Evolutionary conservation across 169 alveolate genomes (phyloP).

Genomic region (Toxoplasma gondii): DNA sequence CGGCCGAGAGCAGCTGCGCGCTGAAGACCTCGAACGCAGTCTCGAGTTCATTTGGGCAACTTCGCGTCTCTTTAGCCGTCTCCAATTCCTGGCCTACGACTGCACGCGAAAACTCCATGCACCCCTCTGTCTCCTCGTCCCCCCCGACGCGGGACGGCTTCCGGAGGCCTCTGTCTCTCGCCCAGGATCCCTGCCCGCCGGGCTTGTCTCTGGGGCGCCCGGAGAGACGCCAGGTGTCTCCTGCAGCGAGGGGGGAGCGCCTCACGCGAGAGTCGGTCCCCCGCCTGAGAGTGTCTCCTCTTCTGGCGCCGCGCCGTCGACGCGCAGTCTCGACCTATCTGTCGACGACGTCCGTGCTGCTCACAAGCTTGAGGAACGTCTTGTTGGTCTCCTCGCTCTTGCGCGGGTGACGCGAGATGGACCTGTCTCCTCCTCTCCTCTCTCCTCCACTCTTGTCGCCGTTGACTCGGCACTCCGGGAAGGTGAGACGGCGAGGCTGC

Average conservation of each 20-base stretch:
- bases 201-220: too few relatives aligned
- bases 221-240: too few relatives aligned
- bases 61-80: not conserved
- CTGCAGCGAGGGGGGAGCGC: too few relatives aligned
- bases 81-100: not conserved
- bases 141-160: not conserved
- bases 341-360: too few relatives aligned
- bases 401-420: not conserved
- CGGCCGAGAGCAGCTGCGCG: not conserved
- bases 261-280: too few relatives aligned
- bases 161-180: too few relatives aligned
- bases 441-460: not conserved
- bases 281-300: too few relatives aligned
- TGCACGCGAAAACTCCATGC: not conserved
- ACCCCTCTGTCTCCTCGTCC: not conserved
- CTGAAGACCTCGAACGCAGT: not conserved
- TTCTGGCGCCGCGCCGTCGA: too few relatives aligned
- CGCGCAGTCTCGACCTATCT: too few relatives aligned
- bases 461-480: not conserved
- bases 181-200: too few relatives aligned
- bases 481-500: not conserved
- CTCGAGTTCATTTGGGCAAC: not conserved
- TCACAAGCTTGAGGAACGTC: not conserved
- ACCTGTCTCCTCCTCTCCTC: not conserved
- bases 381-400: not conserved